These are phyloP conservation scores for Plectosphaerella cucumerina DNA, from an alignment of 2,329 filamentous ascomycete species.

Conservation along the genomic window DNA sequence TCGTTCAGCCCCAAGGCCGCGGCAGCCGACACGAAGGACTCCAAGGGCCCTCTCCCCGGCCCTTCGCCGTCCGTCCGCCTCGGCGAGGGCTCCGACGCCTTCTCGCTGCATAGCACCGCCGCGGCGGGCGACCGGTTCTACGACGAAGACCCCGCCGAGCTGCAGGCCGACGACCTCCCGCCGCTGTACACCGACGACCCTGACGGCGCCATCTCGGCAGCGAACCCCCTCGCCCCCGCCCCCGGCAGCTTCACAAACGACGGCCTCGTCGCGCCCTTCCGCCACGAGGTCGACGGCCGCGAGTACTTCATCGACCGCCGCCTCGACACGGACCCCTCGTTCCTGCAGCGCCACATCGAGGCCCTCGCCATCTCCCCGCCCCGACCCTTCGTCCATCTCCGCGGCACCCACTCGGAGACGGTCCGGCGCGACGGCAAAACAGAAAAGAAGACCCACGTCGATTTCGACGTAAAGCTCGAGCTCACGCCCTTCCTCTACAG, in stretches of 20 bases:
- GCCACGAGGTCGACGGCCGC: conserved; percentile 26
- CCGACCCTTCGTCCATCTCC: conserved; percentile 46
- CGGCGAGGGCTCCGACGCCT: conserved; percentile 21
- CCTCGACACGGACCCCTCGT: conserved; percentile 38
- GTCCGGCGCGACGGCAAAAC: conserved; percentile 39
- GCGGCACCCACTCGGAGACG: conserved; percentile 48
- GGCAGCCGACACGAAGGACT: conserved; percentile 4
- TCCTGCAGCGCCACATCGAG: conserved; percentile 40
- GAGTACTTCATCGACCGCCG: conserved; percentile 39
- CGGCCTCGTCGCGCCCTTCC: conserved; percentile 20
- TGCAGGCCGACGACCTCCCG: conserved; percentile 35
- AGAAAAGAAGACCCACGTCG: conserved; percentile 42
- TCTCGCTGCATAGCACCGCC: conserved; percentile 18
- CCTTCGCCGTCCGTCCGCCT: conserved; percentile 9
- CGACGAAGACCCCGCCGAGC: conserved; percentile 31
- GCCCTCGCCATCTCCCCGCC: conserved; percentile 44
- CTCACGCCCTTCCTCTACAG: conserved; percentile 54
- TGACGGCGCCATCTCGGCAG: not conserved
- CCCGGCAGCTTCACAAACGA: conserved; percentile 9
- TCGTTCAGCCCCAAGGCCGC: conserved; percentile 11
- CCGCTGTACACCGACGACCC: conserved; percentile 39
- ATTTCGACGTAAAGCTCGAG: conserved; percentile 58
- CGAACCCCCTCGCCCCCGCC: conserved; percentile 1
- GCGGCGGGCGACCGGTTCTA: conserved; percentile 23
- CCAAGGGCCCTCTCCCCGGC: conserved; percentile 4